Evolutionary conservation across 257 asterid species (phyloP).

Genomic region (Prunella vulgaris): DNA sequence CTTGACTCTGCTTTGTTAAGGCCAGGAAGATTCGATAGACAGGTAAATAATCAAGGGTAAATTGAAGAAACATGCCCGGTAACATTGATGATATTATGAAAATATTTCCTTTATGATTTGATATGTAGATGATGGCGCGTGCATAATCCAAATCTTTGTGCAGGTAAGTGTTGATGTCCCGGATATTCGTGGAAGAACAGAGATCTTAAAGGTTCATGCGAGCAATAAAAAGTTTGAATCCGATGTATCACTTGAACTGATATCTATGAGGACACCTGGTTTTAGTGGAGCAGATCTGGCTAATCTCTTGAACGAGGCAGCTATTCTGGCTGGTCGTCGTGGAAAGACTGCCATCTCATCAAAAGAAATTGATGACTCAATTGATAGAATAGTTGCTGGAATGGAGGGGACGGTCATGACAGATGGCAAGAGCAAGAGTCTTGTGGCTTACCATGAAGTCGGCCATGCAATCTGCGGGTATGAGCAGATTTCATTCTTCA

Average conservation of each 20-base stretch:
- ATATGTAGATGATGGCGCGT: neutral
- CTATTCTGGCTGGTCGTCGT: slow-evolving; percentile 83
- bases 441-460: slow-evolving; percentile 94
- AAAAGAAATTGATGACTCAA: slow-evolving; percentile 89
- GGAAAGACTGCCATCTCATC: slow-evolving; percentile 75
- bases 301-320: slow-evolving; percentile 92
- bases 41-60: slow-evolving; percentile 34
- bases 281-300: slow-evolving; percentile 98
- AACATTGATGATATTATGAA: too few species aligned
- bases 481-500: slow-evolving; percentile 9
- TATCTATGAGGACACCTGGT: slow-evolving; percentile 98
- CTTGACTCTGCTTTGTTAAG: slow-evolving; percentile 87
- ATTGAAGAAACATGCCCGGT: too few species aligned
- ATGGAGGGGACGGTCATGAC: slow-evolving; percentile 98
- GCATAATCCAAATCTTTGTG: slow-evolving; percentile 16
- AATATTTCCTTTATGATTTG: neutral
- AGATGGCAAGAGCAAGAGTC: slow-evolving; percentile 97
- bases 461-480: slow-evolving; percentile 99
- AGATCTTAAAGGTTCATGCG: slow-evolving; percentile 82
- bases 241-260: slow-evolving; percentile 87
- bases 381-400: slow-evolving; percentile 94
- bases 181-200: slow-evolving; percentile 91
- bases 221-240: slow-evolving; percentile 76
- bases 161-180: slow-evolving; percentile 96
- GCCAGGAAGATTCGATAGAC: slow-evolving; percentile 93